Evolutionary conservation across 257 asterid species (phyloP).

Genomic region (Lithospermum erythrorhizon): DNA sequence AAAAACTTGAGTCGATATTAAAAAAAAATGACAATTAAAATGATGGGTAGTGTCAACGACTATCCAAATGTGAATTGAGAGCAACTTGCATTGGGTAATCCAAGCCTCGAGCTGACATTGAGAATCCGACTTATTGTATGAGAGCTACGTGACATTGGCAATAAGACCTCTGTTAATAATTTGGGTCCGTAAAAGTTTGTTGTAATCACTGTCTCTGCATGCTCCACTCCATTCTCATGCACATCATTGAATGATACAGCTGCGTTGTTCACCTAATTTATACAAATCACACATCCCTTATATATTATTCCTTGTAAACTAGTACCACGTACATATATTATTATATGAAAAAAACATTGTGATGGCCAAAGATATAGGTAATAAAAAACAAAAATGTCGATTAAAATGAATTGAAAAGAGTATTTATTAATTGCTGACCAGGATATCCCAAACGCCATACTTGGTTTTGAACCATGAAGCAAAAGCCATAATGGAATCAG

Average conservation of each 20-base stretch:
- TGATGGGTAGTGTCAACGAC: too few species aligned
- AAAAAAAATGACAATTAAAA: too few species aligned
- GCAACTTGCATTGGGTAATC: constrained; percentile 42
- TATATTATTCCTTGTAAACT: too few species aligned
- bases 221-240: constrained; percentile 44
- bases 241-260: constrained; percentile 56
- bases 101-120: constrained; percentile 77
- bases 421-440: constrained; percentile 28
- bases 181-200: constrained; percentile 65
- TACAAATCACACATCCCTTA: too few species aligned
- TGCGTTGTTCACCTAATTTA: constrained; percentile 56
- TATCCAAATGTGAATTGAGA: too few species aligned
- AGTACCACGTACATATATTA: too few species aligned
- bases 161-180: constrained; percentile 39
- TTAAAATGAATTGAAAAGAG: too few species aligned
- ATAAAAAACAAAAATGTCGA: too few species aligned
- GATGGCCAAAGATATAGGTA: too few species aligned
- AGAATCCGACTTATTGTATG: constrained; percentile 30
- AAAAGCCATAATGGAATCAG: constrained; percentile 36
- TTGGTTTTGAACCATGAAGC: constrained; percentile 38
- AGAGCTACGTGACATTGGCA: constrained; percentile 42
- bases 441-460: constrained; percentile 49
- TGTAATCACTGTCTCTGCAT: constrained; percentile 46
- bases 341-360: too few species aligned
- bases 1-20: too few species aligned